Evolutionary conservation across 1,139 yeast species (phyloP).

Genomic region (Candida pseudoviswanathii): DNA sequence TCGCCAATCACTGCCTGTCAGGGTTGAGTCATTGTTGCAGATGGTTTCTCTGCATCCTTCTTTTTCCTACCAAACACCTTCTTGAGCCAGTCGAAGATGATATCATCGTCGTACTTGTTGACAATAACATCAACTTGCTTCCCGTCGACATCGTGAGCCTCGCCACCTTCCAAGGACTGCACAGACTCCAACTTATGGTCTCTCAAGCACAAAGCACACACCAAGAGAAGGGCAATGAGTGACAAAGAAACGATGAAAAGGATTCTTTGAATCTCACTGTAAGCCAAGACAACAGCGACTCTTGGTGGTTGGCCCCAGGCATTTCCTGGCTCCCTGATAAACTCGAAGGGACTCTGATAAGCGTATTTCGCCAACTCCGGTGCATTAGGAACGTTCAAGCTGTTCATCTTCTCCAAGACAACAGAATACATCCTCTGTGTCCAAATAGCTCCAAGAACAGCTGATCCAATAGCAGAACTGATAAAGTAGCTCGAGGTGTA

Average conservation of each 20-base stretch:
- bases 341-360: slow-evolving; percentile 55
- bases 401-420: slow-evolving; percentile 18
- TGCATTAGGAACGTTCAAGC: slow-evolving; percentile 15
- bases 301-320: slow-evolving; percentile 67
- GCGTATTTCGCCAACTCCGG: slow-evolving; percentile 43
- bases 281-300: slow-evolving; percentile 56
- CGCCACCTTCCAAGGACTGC: slow-evolving; percentile 35
- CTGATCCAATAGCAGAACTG: slow-evolving; percentile 57
- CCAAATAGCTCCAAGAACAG: slow-evolving; percentile 70
- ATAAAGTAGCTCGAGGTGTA: slow-evolving; percentile 57
- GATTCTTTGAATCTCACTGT: slow-evolving; percentile 59
- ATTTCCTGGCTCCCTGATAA: slow-evolving; percentile 34
- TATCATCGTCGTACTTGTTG: slow-evolving; percentile 40
- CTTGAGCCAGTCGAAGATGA: slow-evolving; percentile 9
- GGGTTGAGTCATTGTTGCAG: too few species aligned
- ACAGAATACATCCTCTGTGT: slow-evolving; percentile 31
- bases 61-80: not conserved
- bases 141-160: slow-evolving; percentile 17
- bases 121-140: slow-evolving; percentile 42
- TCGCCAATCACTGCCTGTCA: too few species aligned
- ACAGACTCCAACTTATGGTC: slow-evolving; percentile 50
- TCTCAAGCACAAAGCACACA: slow-evolving; percentile 52
- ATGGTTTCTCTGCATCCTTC: not conserved
- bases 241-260: slow-evolving; percentile 57
- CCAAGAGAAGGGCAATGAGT: slow-evolving; percentile 56